phyloP scores from a whole-genome alignment of 306 rosid species.

The apple (Malus domestica) region ASM211411v1 NC_041795.1:7030501-7031000 shows the following conservation, averaged over 20 bases:
- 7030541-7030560: conserved; percentile 96
- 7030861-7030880: conserved; percentile 2
- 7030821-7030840: conserved; percentile 10
- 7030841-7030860: conserved; percentile 8
- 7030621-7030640: not conserved
- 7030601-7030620: conserved; percentile 72
- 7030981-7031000: not conserved
- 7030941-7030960: not conserved
- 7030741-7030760: conserved; percentile 95
- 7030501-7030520: conserved; percentile 86
- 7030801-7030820: conserved; percentile 54
- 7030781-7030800: conserved; percentile 60
- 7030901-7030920: not conserved
- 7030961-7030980: not conserved
- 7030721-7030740: conserved; percentile 88
- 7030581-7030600: conserved; percentile 58
- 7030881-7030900: conserved; percentile 14
- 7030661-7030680: not conserved
- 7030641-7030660: not conserved
- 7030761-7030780: conserved; percentile 65
- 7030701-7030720: conserved; percentile 36
- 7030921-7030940: not conserved
- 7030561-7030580: conserved; percentile 77
- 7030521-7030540: conserved; percentile 94
- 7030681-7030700: not conserved